Conservation (phyloP, 331 rosid genomes). For the Quercus phellos region DNA sequence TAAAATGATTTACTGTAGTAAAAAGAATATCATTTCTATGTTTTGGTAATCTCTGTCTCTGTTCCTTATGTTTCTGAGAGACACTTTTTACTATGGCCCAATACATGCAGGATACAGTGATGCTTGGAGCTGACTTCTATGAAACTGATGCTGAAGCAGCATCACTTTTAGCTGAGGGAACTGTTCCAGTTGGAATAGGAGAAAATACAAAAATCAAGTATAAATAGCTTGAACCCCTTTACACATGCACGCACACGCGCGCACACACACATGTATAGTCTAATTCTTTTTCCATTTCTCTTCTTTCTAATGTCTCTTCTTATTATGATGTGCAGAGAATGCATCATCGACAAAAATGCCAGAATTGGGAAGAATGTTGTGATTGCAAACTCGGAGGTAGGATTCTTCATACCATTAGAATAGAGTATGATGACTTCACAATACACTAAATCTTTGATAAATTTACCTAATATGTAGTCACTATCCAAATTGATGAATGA, state of each 20-base stretch:
- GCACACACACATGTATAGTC: background rate
- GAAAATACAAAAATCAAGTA: constrained; percentile 81
- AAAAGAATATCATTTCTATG: background rate
- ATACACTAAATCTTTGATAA: background rate
- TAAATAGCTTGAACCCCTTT: constrained; percentile 1
- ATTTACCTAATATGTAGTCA: background rate
- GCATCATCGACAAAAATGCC: constrained; percentile 82
- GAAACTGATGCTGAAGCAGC: constrained; percentile 65
- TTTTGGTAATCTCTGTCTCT: background rate
- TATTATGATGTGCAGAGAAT: constrained; percentile 43
- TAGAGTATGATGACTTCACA: background rate
- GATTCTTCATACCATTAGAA: constrained; percentile 2
- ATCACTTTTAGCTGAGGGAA: constrained; percentile 75
- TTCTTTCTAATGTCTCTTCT: constrained; percentile 22
- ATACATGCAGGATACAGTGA: constrained; percentile 73
- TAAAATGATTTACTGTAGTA: background rate
- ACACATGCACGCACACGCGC: background rate
- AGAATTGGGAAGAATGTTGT: constrained; percentile 69
- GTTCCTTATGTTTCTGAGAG: background rate
- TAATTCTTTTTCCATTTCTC: constrained; percentile 5
- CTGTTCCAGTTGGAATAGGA: constrained; percentile 86
- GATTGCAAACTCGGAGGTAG: constrained; percentile 73
- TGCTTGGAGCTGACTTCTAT: constrained; percentile 95
- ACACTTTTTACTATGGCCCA: background rate
- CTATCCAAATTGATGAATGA: background rate